Evolutionary conservation across 306 rosid genomes (phyloP).

Genomic region (Aeschynomene evenia): DNA sequence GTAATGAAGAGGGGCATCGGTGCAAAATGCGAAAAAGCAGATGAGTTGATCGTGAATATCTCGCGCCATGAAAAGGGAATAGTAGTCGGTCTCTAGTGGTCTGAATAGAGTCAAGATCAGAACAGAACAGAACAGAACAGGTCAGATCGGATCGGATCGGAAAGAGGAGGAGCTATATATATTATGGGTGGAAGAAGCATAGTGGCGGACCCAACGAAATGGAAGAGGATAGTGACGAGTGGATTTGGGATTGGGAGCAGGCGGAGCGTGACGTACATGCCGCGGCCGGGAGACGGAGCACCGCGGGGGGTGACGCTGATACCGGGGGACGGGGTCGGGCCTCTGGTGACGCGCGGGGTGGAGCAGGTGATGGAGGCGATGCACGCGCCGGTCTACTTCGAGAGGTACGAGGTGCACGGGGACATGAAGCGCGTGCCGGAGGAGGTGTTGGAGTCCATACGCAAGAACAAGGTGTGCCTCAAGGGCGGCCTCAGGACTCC

Average conservation of each 20-base stretch:
- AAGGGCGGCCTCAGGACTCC: conserved; percentile 39
- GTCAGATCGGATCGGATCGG: not conserved
- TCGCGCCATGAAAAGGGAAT: not conserved
- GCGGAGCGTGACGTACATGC: conserved; percentile 59
- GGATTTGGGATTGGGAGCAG: not conserved
- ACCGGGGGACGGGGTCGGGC: conserved; percentile 36
- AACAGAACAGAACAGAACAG: not conserved
- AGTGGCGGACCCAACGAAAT: not conserved
- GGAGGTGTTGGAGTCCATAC: conserved; percentile 35
- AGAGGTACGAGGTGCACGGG: conserved; percentile 36
- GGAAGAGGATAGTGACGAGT: not conserved
- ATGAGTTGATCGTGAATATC: conserved; percentile 8
- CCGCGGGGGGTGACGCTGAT: conserved; percentile 34
- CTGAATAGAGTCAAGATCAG: not conserved
- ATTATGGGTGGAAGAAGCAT: conserved; percentile 10
- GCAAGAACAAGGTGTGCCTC: conserved; percentile 41
- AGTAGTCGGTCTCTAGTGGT: not conserved
- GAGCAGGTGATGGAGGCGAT: conserved; percentile 46
- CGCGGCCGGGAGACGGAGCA: conserved; percentile 45
- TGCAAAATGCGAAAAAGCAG: not conserved
- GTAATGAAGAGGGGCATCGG: not conserved
- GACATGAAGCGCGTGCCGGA: conserved; percentile 37
- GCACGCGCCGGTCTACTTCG: conserved; percentile 37
- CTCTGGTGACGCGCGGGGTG: conserved; percentile 35
- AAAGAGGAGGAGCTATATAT: not conserved